Evolutionary conservation across 2,329 filamentous ascomycete species (phyloP), one percentile per base, ranked within the genome.

Genomic region (Ploettnerulaceae sp.): DNA sequence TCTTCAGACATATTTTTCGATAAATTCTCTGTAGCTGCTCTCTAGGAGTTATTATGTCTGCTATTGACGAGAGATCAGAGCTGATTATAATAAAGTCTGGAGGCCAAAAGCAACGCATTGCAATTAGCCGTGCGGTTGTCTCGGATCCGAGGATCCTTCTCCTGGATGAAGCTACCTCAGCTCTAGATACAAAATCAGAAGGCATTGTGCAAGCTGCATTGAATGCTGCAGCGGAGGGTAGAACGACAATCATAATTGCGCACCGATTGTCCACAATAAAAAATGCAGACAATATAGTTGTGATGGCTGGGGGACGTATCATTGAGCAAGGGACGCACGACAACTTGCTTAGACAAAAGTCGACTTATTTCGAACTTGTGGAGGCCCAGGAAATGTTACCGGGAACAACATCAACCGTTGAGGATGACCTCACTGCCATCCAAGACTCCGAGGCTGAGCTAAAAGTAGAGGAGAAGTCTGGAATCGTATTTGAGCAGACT

Each of bases 61-160:
- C n/a, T n/a, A n/a, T n/a, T n/a, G n/a, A n/a, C n/a, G n/a, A n/a
- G n/a, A n/a, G n/a, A n/a, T n/a, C n/a, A n/a, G n/a, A n/a, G n/a
- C n/a, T n/a, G n/a, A n/a, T n/a, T n/a, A n/a, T n/a, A n/a, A n/a
- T n/a, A n/a, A n/a, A n/a, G 7, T 95, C 88, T 45, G 93, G 93
- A 64, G 93, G 93, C 26, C 93, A 98, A 68, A 95, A 96, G 67
- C 93, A 97, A 68, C 87, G 93, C 57, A 94, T 97, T 61, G 90
- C 91, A 9, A 96, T 97, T 66, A 89, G 90, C 6, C 77, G 89
- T 60, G 90, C 90, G 29, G 79, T 96, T 47, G 88, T 96, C 22
- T 91, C 85, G n/a, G 86, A 96, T 58, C 91, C 91, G 0, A 94
- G 90, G 70, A 83, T 98, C 60, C 74, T 98, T 1, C 76, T 98